phyloP scores from a whole-genome alignment of 2,329 filamentous ascomycete genomes.

The Alternaria burnsii region DNA sequence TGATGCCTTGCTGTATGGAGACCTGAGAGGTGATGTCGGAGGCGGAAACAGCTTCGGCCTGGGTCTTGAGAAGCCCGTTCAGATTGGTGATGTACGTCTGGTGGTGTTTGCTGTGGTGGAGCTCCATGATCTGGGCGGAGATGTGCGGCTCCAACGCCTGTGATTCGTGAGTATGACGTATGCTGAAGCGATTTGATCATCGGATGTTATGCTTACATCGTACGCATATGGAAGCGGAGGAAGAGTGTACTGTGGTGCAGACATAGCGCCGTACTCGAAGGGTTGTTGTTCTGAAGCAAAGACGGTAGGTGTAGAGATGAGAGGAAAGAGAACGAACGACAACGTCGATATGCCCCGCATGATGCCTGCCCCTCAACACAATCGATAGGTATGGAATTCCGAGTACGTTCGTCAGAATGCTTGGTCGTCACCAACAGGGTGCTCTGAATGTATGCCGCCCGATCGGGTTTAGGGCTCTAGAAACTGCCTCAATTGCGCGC shows the following conservation, averaged over 20 bases:
- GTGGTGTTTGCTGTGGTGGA: conserved; percentile 82
- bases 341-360: conserved; percentile 36
- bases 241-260: conserved; percentile 63
- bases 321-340: conserved; percentile 23
- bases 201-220: conserved; percentile 63
- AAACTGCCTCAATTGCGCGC: conserved; percentile 47
- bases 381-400: conserved; percentile 12
- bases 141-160: conserved; percentile 78
- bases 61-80: conserved; percentile 70
- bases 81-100: conserved; percentile 80
- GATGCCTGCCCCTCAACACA: conserved; percentile 18
- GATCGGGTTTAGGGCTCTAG: conserved; percentile 20
- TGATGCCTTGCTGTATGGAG: conserved; percentile 73
- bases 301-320: conserved; percentile 20
- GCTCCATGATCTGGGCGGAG: conserved; percentile 80
- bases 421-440: conserved; percentile 42
- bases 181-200: neutral
- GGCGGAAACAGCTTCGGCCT: conserved; percentile 63
- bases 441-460: conserved; percentile 29
- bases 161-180: conserved; percentile 15
- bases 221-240: conserved; percentile 74
- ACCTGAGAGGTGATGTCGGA: conserved; percentile 71
- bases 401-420: conserved; percentile 26
- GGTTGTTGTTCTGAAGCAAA: conserved; percentile 45
- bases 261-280: conserved; percentile 49